These are phyloP conservation scores for Geosiphon pyriformis DNA, from an alignment of 192 early-diverging fungal species.

Conservation along the genomic window DNA sequence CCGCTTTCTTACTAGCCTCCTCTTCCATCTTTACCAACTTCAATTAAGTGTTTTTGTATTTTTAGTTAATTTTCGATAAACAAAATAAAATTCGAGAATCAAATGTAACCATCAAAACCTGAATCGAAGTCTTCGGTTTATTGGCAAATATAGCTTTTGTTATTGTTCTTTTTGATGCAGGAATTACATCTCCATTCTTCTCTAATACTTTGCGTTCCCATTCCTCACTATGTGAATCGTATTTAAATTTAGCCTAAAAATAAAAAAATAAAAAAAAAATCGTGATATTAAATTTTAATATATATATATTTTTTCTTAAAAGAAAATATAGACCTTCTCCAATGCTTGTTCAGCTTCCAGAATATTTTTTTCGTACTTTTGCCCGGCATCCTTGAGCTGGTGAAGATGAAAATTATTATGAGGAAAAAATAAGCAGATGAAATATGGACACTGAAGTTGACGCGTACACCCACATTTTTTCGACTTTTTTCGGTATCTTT, in stretches of 20 bases:
- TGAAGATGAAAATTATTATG: background rate
- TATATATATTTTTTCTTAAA: too few species aligned
- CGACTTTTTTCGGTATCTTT: conserved; percentile 77
- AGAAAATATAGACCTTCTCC: conserved; percentile 80
- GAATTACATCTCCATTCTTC: conserved; percentile 39
- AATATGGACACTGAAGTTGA: background rate
- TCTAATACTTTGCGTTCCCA: conserved; percentile 75
- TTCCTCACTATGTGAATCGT: conserved; percentile 74
- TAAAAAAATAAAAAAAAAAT: too few species aligned
- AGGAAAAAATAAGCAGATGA: background rate
- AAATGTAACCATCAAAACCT: conserved; percentile 47
- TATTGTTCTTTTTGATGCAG: conserved; percentile 38
- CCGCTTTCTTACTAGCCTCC: conserved; percentile 80
- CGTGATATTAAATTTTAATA: too few species aligned
- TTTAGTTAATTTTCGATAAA: conserved; percentile 2
- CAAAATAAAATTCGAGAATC: background rate
- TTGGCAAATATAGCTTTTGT: conserved; percentile 44
- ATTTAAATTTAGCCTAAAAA: conserved; percentile 63
- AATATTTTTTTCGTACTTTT: conserved; percentile 66
- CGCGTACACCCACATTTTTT: conserved; percentile 59
- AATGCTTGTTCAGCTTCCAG: conserved; percentile 71
- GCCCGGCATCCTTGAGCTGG: conserved; percentile 77
- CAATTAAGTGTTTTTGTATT: conserved; percentile 8
- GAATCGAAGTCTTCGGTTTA: conserved; percentile 50
- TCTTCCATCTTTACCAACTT: conserved; percentile 77